A percentile compares a stretch with the other conserved stretches of the same genome.
phyloP scores from a whole-genome alignment of 1,139 yeast species.

The Kodamaea anthophila region DNA sequence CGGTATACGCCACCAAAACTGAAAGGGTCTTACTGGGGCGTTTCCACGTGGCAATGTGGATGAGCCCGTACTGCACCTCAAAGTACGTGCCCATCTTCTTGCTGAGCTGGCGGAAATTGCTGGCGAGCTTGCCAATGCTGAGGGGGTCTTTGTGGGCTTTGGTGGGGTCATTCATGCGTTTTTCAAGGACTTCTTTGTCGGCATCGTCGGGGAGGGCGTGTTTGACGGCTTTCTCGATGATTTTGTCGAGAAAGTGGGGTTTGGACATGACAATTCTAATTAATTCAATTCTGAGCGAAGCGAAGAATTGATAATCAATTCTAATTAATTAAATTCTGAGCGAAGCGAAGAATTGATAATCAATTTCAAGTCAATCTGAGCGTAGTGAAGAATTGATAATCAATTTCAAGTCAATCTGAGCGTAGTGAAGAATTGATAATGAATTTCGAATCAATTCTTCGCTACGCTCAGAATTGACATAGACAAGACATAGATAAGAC shows the following conservation, averaged over 20 bases:
- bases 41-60: slow-evolving; percentile 57
- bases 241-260: slow-evolving; percentile 57
- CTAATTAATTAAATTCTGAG: too few species aligned
- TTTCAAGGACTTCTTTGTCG: slow-evolving; percentile 40
- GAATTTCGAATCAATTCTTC: too few species aligned
- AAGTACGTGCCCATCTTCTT: slow-evolving; percentile 49
- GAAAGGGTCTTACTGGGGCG: slow-evolving; percentile 54
- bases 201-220: slow-evolving; percentile 43
- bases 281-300: too few species aligned
- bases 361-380: too few species aligned
- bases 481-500: too few species aligned
- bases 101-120: slow-evolving; percentile 49
- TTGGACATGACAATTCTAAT: too few species aligned
- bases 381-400: too few species aligned
- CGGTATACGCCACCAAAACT: slow-evolving; percentile 46
- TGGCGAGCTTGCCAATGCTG: slow-evolving; percentile 42
- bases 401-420: too few species aligned
- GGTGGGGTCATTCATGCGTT: slow-evolving; percentile 40
- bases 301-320: too few species aligned
- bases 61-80: slow-evolving; percentile 48
- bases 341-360: too few species aligned
- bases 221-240: slow-evolving; percentile 47
- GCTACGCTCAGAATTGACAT: too few species aligned
- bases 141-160: slow-evolving; percentile 42
- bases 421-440: too few species aligned